Base-by-base conservation (phyloP, 2,329 filamentous ascomycete genomes). In the Beauveria rudraprayagi region DNA sequence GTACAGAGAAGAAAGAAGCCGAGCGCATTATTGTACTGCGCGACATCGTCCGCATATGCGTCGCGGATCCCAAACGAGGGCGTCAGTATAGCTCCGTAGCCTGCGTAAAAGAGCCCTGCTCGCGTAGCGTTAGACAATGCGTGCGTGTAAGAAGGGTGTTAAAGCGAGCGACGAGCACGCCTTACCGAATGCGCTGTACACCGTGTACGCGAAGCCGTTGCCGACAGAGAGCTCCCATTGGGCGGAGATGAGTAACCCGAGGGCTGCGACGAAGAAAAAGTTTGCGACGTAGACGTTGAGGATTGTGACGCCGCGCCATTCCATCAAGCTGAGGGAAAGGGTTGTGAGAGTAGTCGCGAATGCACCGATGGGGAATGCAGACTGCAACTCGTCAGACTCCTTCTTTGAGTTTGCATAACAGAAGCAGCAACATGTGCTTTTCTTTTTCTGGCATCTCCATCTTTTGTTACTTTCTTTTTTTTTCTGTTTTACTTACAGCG, bases 341-440 rank as follows among this genome's bases (percentile, higher is more conserved):
- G 80, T 83, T 0, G 79, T 82, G 17, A 84, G 65, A 0, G 81
- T 83, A 1, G 80, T 83, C 0, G 78, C 76, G 63, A 84, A 83
- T 3, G 77, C 80, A 1, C 80, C 80, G 37, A 83, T 77, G 0
- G 78, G 78, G 1, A 83, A 68, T 0, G 78, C 77, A 10, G 78
- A 79, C 75, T 77, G 11, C 1, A n/a, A 11, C 3, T 48, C 3
- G 22, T 57, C 2, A 48, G 14, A 3, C 34, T 44, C 16, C 3
- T 44, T 34, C 10, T 22, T 34, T 14, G 30, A 34, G 10, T 34
- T 11, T 34, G 30, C 10, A 34, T 34, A 14, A 10, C 5, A 14
- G 30, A 11, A 34, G 10, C 10, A 34, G 10, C 30, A 34, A 34
- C 10, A 5, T 14, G 30, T 0, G 1, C 0, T 9, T 7, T 43